Percentiles rank a stretch among this genome's conserved stretches.
Evolutionary conservation across 306 rosid species (phyloP).

Genomic region (Macrotyloma uniflorum): DNA sequence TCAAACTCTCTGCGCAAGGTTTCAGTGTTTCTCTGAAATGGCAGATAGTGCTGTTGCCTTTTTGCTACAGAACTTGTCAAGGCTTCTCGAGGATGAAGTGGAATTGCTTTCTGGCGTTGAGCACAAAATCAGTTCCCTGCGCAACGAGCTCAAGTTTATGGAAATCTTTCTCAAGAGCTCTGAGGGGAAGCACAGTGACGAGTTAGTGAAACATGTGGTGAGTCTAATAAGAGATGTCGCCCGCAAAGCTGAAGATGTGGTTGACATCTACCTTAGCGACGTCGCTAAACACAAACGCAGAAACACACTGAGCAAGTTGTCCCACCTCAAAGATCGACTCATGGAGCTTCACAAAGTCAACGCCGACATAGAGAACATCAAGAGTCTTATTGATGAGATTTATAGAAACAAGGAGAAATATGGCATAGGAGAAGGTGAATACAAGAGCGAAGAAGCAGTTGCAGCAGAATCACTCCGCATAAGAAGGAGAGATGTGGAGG

Average conservation of each 20-base stretch:
- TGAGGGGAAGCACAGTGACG: neutral
- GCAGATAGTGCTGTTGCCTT: conserved; percentile 4
- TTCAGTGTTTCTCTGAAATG: neutral
- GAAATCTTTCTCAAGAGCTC: conserved; percentile 7
- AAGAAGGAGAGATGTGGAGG: too few species aligned
- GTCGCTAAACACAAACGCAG: neutral
- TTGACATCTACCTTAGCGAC: neutral
- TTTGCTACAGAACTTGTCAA: neutral
- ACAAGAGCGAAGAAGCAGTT: too few species aligned
- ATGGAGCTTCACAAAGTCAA: neutral
- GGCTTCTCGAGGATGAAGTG: neutral
- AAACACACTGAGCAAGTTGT: neutral
- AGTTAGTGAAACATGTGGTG: neutral
- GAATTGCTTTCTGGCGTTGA: neutral
- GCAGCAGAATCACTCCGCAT: too few species aligned
- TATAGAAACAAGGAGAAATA: too few species aligned
- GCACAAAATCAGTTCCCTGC: neutral
- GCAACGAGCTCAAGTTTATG: neutral
- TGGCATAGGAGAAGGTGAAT: too few species aligned
- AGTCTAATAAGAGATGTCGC: conserved; percentile 27
- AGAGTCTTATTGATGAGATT: too few species aligned
- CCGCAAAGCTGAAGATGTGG: conserved; percentile 18
- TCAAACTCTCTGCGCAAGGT: too few species aligned
- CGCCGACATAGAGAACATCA: too few species aligned
- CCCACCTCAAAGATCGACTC: neutral